Conservation (phyloP, 1,284 basidiomycete genomes). For the Cystobasidium slooffiae region DNA sequence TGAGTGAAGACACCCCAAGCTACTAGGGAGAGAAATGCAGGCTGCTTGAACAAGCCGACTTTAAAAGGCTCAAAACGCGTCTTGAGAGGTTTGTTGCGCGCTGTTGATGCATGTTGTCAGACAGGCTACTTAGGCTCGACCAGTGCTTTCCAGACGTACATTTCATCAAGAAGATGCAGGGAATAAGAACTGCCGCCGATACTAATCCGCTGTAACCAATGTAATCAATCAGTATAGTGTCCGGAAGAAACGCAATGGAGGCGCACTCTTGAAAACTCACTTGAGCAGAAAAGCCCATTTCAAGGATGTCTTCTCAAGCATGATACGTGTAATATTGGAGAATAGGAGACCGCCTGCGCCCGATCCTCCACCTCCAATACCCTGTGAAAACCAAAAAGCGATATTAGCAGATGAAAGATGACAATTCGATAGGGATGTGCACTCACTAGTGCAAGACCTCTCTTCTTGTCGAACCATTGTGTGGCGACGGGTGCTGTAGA, state of each 20-base stretch:
- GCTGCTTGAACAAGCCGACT: conserved; percentile 51
- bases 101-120: not conserved
- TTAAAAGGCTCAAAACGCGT: conserved; percentile 51
- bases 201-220: conserved; percentile 56
- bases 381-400: conserved; percentile 36
- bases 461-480: conserved; percentile 57
- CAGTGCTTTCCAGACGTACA: conserved; percentile 50
- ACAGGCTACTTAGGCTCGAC: not conserved
- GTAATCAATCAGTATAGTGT: conserved; percentile 51
- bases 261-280: not conserved
- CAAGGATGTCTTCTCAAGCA: conserved; percentile 49
- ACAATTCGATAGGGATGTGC: not conserved
- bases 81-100: conserved; percentile 34
- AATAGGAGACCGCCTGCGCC: conserved; percentile 57
- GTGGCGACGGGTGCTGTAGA: conserved; percentile 55
- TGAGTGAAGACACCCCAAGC: conserved; percentile 53
- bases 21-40: conserved; percentile 51
- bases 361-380: conserved; percentile 55
- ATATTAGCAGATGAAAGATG: not conserved
- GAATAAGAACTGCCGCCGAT: conserved; percentile 55
- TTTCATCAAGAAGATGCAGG: conserved; percentile 55
- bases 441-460: conserved; percentile 53
- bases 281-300: conserved; percentile 50
- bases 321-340: conserved; percentile 55
- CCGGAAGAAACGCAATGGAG: conserved; percentile 50